Conservation (phyloP, 192 early-diverging fungal species). For the Coemansia sp. region DNA sequence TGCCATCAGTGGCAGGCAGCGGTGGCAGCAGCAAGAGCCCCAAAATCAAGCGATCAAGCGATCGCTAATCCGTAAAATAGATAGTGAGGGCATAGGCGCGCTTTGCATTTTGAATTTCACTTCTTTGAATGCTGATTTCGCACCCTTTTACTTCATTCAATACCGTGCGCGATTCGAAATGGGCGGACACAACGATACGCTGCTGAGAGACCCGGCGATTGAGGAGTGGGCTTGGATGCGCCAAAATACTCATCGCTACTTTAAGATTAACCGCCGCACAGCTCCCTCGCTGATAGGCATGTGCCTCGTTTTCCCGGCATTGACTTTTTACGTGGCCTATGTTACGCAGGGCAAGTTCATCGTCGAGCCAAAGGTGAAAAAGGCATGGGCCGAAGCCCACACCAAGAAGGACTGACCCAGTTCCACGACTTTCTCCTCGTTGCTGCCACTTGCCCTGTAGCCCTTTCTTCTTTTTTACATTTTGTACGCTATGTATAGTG, state of each 20-base stretch:
- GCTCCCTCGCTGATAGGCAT: slow-evolving; percentile 40
- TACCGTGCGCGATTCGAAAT: slow-evolving; percentile 8
- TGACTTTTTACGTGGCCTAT: slow-evolving; percentile 20
- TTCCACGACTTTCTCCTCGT: no score
- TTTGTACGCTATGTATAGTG: not conserved
- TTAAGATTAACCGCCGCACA: slow-evolving; percentile 49
- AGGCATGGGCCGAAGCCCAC: slow-evolving; percentile 47
- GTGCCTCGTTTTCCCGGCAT: slow-evolving; percentile 36
- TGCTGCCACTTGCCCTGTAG: not conserved
- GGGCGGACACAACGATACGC: slow-evolving; percentile 45
- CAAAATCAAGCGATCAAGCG: not conserved
- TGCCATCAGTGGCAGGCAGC: not conserved
- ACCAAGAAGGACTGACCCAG: slow-evolving; percentile 17
- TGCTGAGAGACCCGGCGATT: slow-evolving; percentile 54
- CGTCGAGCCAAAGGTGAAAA: slow-evolving; percentile 38
- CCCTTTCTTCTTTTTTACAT: not conserved
- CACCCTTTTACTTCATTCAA: not conserved
- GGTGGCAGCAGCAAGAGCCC: not conserved
- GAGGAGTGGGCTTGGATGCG: slow-evolving; percentile 56
- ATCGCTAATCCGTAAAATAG: not conserved
- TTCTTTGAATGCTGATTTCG: not conserved
- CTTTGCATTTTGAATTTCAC: not conserved
- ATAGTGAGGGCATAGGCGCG: not conserved
- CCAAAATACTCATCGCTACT: slow-evolving; percentile 51
- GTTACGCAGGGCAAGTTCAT: slow-evolving; percentile 32